Base-by-base conservation (phyloP, 2,329 filamentous ascomycete species). In the Colletotrichum camelliae region DNA sequence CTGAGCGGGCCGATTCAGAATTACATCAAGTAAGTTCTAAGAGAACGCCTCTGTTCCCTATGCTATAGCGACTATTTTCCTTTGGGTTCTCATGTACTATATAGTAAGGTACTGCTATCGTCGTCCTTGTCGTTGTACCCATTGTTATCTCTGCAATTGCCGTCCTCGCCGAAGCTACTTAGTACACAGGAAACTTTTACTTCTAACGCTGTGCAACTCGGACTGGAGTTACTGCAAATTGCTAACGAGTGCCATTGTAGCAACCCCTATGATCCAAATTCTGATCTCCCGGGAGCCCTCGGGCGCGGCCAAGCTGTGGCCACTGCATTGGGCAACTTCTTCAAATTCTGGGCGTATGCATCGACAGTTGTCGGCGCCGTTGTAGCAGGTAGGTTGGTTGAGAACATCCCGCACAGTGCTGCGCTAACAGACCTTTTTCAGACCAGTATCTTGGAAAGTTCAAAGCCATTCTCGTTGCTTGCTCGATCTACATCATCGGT, bases 401-500 rank as follows among this genome's bases (percentile, higher is more conserved):
- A 9, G 8, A 31, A 29, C 1, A 15, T 6, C 29, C 27, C 6
- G 9, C 6, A 27, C 27, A 21, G 43, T 13, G 43, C n/a, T 0
- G 10, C 7, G 43, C 55, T 58, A 7, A 58, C 13, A 31, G 0
- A 4, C 18, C 5, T 8, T 61, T 27, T 16, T 66, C 88, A 18
- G 86, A 92, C 79, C 88, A 89, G 79, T 91, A 91, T 76, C 86
- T 91, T 24, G 91, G 91, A 67, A 90, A 90, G 80, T 92, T 90
- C 85, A 91, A 90, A 83, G 91, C 91, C 13, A 92, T 92, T 72
- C 84, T 90, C 70, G 80, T 88, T 78, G 91, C 92, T 10, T 73
- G 72, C 57, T 65, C 72, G 5, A 67, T 79, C 8, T 79, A 79
- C 67, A 74, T 79, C 27, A 43, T 77, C 8, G 78, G 79, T 5